Evolutionary conservation across 78 protist species (phyloP).

Genomic region (Dictyostelium discoideum): DNA sequence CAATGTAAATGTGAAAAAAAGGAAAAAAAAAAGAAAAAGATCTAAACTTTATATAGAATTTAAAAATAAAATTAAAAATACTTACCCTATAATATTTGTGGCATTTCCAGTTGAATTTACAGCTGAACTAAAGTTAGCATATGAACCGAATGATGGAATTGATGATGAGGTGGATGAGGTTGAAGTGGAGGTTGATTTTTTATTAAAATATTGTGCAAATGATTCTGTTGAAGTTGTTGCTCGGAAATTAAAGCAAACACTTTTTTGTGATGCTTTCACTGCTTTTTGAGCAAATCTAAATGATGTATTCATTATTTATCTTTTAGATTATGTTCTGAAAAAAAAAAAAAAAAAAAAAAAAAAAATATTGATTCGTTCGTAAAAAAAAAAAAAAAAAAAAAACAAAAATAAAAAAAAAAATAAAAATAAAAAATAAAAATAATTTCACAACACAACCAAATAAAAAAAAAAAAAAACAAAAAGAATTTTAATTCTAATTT

Average conservation of each 20-base stretch:
- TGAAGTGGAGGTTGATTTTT: neutral
- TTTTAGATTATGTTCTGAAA: neutral
- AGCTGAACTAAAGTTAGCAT: neutral
- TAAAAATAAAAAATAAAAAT: too few species aligned
- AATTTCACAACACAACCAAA: too few species aligned
- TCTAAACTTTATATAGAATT: too few species aligned
- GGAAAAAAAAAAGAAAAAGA: too few species aligned
- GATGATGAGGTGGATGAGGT: neutral
- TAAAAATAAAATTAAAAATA: too few species aligned
- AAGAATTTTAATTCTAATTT: too few species aligned
- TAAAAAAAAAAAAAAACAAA: too few species aligned
- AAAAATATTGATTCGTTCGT: neutral
- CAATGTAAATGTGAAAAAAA: too few species aligned
- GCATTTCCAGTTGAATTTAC: neutral
- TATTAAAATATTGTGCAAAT: neutral
- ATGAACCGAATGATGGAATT: slow-evolving; percentile 4
- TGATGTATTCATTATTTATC: neutral
- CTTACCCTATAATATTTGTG: neutral
- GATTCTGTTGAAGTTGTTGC: neutral
- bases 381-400: neutral
- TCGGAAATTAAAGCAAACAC: neutral
- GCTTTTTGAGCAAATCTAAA: neutral
- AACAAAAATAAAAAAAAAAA: too few species aligned
- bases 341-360: neutral
- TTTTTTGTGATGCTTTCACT: neutral